Conservation (phyloP, 2,329 filamentous ascomycete species). For the Thielaviopsis punctulata region DNA sequence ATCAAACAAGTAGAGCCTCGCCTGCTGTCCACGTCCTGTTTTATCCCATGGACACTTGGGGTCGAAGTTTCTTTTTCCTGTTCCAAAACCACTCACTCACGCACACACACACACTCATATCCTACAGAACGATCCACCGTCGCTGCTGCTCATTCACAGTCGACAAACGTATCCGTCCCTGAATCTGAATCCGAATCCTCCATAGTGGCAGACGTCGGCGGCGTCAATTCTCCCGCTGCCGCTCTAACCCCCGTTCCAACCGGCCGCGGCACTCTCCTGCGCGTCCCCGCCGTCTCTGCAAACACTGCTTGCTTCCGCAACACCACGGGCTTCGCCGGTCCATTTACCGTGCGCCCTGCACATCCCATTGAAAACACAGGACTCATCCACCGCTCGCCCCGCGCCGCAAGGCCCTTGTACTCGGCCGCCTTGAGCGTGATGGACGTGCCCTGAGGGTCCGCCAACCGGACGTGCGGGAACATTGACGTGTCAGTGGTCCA, state of each 20-base stretch:
- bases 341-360: conserved; percentile 52
- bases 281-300: not conserved
- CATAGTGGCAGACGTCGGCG: conserved; percentile 1
- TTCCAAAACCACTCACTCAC: not conserved
- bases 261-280: not conserved
- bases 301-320: conserved; percentile 10
- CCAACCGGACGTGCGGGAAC: conserved; percentile 74
- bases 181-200: conserved; percentile 4
- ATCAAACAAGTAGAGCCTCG: not conserved
- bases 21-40: not conserved
- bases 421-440: conserved; percentile 89
- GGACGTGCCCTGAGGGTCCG: conserved; percentile 29
- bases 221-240: not conserved
- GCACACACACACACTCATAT: not conserved
- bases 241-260: not conserved
- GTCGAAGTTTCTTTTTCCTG: not conserved
- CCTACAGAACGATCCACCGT: too few species aligned
- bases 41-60: not conserved
- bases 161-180: conserved; percentile 8
- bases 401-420: conserved; percentile 70
- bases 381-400: conserved; percentile 89
- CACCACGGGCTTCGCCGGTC: conserved; percentile 44
- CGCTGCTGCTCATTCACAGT: conserved; percentile 9
- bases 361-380: conserved; percentile 79
- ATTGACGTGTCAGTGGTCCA: conserved; percentile 74